Evolutionary conservation across 768 basidiomycete species (phyloP), one percentile per base, ranked within the genome.

Genomic region (Xerocomus spinulosus): DNA sequence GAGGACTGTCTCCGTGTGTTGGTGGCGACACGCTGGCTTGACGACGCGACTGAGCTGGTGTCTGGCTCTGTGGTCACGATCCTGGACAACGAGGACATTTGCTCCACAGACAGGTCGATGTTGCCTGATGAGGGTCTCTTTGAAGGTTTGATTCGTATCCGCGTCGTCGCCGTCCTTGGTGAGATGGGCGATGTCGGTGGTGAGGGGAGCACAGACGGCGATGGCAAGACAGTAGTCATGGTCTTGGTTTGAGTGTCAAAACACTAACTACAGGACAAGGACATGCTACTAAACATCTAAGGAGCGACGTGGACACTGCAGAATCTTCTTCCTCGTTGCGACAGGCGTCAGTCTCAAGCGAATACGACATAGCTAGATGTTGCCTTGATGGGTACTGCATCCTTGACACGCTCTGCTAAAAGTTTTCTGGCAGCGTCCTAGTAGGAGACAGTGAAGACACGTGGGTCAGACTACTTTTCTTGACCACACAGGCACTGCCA

Each of bases 261-360:
- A 5, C 5, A 28, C 6, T 6, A 10, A 28, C 26, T 28, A 28
- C 26, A 28, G 10, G n/a, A n/a, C n/a, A n/a, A n/a, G n/a, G n/a
- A n/a, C n/a, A n/a, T n/a, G n/a, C n/a, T 68, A 75, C 78, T 79
- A 63, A 44, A 49, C 64, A 58, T 59, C 67, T 67, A 61, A 61
- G 57, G 56, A 56, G 57, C 46, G 30, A 50, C 44, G 20, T 18
- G 29, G 46, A 18, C 29, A 32, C 18, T 49, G 30, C 28, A 55
- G 51, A 42, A 30, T 82, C 74, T 62, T 88, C 89, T 65, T 92
- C 90, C 67, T 92, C 87, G 52, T 87, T 91, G 44, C 41, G 24
- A 41, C 10, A 39, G 6, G 7, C 28, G 7, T 63, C 7, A 64
- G 56, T 30, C 3, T 15, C 18, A 28, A 12, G 34, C 24, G 9